A percentile compares a stretch with the other conserved stretches of the same genome.
These are phyloP conservation scores for Mariannaea sp. DNA, from an alignment of 2,329 filamentous ascomycete genomes.

Conservation along the genomic window DNA sequence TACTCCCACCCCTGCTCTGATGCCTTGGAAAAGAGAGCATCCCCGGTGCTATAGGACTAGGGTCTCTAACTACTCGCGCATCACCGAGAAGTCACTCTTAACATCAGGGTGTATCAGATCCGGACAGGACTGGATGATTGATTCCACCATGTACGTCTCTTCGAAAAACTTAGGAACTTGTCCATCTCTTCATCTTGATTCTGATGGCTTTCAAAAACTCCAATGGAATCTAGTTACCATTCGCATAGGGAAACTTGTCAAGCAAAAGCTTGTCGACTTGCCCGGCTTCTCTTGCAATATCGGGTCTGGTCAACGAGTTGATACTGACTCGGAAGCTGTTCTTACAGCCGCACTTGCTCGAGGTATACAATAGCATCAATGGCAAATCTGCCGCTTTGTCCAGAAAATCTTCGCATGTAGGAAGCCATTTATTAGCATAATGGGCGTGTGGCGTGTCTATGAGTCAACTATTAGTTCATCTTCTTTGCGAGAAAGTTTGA, in stretches of 20 bases:
- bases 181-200: conserved; percentile 44
- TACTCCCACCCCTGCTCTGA: conserved; percentile 45
- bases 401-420: conserved; percentile 11
- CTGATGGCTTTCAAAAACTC: conserved; percentile 48
- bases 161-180: conserved; percentile 46
- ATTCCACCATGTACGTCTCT: conserved; percentile 50
- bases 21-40: conserved; percentile 45
- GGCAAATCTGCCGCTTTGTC: conserved; percentile 18
- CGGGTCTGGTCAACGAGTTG: background rate
- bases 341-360: background rate
- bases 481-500: conserved; percentile 15
- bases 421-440: conserved; percentile 1
- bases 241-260: conserved; percentile 40
- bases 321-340: background rate
- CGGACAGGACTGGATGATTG: conserved; percentile 49
- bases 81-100: conserved; percentile 9
- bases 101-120: conserved; percentile 40
- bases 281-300: conserved; percentile 14
- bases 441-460: background rate
- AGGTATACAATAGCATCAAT: background rate
- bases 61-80: conserved; percentile 46
- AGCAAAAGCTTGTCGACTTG: conserved; percentile 38
- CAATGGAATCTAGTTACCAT: conserved; percentile 44
- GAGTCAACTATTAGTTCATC: background rate
- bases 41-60: conserved; percentile 46